Percentiles rank a stretch among this genome's conserved stretches.
phyloP scores from a whole-genome alignment of 148 eudicot genomes.

The Chenopodium suecicum region DNA sequence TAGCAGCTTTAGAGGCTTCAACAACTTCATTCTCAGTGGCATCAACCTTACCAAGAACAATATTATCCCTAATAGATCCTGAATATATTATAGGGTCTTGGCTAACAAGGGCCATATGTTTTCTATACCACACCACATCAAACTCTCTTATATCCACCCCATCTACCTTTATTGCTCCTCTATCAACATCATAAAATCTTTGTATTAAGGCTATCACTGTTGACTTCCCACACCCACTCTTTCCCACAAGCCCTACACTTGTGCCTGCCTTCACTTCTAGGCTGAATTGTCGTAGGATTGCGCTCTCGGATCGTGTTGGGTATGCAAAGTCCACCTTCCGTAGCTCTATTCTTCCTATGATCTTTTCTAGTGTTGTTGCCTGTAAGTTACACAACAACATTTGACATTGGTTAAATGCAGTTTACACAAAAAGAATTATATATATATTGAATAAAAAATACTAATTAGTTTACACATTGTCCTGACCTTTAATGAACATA shows the following conservation, averaged over 20 bases:
- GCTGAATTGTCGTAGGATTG: conserved; percentile 50
- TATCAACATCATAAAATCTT: conserved; percentile 71
- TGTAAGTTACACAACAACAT: conserved; percentile 5
- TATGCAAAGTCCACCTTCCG: conserved; percentile 73
- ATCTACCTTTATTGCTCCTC: conserved; percentile 69
- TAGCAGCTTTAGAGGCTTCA: conserved; percentile 79
- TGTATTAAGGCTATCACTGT: conserved; percentile 73
- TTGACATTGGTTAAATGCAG: background rate
- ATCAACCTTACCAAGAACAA: conserved; percentile 64
- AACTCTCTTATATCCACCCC: conserved; percentile 63
- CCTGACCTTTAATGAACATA: no score
- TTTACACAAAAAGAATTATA: no score
- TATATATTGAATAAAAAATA: background rate
- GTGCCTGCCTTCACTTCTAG: conserved; percentile 73
- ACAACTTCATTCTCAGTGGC: conserved; percentile 71
- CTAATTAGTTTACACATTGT: no score
- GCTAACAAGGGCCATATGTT: conserved; percentile 77
- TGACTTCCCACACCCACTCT: conserved; percentile 94
- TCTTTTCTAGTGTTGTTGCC: conserved; percentile 41
- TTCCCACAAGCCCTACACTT: conserved; percentile 85
- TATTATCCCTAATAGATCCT: conserved; percentile 66
- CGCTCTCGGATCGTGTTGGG: conserved; percentile 55
- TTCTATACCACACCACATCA: conserved; percentile 67
- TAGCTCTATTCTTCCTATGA: conserved; percentile 65
- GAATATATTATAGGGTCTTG: conserved; percentile 88